Evolutionary conservation across 805 yeast genomes (phyloP).

Genomic region (Wickerhamiella galacta): DNA sequence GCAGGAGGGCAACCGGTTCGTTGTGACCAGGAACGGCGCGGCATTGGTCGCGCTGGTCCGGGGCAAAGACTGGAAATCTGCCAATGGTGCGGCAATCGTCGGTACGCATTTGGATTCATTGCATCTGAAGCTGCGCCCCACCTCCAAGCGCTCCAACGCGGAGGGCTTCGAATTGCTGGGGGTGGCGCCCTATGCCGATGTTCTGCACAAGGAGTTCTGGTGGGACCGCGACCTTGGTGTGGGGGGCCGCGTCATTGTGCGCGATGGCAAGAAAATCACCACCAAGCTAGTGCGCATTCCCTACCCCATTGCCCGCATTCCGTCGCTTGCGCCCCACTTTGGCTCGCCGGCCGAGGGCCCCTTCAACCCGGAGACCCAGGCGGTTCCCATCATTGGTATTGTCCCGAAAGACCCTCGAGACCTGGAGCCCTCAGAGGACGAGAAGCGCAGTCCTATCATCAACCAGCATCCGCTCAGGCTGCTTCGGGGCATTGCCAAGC

Average conservation of each 20-base stretch:
- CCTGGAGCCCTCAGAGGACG: slow-evolving; percentile 34
- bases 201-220: slow-evolving; percentile 39
- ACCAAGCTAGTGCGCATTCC: slow-evolving; percentile 25
- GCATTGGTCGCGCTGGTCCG: slow-evolving; percentile 52
- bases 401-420: slow-evolving; percentile 18
- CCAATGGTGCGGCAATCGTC: slow-evolving; percentile 44
- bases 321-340: slow-evolving; percentile 77
- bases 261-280: slow-evolving; percentile 21
- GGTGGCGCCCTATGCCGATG: slow-evolving; percentile 70
- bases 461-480: slow-evolving; percentile 54
- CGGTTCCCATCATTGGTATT: slow-evolving; percentile 65
- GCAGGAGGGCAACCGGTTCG: slow-evolving; percentile 33
- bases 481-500: slow-evolving; percentile 49
- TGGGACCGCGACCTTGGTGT: slow-evolving; percentile 68
- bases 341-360: slow-evolving; percentile 55
- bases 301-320: slow-evolving; percentile 51
- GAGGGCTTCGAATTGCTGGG: slow-evolving; percentile 70
- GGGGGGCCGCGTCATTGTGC: slow-evolving; percentile 59
- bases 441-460: slow-evolving; percentile 48
- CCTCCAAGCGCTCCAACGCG: slow-evolving; percentile 38
- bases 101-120: slow-evolving; percentile 68
- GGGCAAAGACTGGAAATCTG: slow-evolving; percentile 51
- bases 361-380: slow-evolving; percentile 62
- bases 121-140: slow-evolving; percentile 54
- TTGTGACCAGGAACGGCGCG: slow-evolving; percentile 53